Evolutionary conservation across 2,329 filamentous ascomycete species (phyloP), one percentile per base, ranked within the genome.

Genomic region (Colletotrichum lindemuthianum): DNA sequence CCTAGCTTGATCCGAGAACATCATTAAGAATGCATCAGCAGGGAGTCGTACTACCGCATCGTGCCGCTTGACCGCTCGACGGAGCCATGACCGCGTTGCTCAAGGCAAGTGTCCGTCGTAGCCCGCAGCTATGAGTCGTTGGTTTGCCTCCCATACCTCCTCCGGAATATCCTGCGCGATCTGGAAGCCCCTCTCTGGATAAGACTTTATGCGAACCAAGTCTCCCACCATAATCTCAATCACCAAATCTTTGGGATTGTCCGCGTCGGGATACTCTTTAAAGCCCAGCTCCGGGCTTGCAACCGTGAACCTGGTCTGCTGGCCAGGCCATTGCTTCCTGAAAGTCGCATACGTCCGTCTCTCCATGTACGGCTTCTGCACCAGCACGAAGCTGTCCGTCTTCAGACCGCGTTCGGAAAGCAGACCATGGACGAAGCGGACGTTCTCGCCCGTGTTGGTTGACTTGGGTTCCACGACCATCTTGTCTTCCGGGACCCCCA

Each of bases 291-390:
- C 71, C 24, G 80, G 80, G 32, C 77, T 80, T 10, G 80, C 79
- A 7, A 83, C 79, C 2, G 70, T 71, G 40, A 82, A 79, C 5
- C 67, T 64, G 1, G 74, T 72, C 34, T 39, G 59, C 15, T 68
- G 59, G 15, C 75, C 76, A 0, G 79, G 80, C 81, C 81, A 82
- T 71, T 82, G 81, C 72, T 77, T 80, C 63, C 72, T 73, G 63
- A 82, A 82, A 0, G 80, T 83, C 2, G 80, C 80, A 45, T 77
- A 82, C 5, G 80, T 81, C 6, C 81, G 70, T 39, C 80, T 71
- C 70, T 82, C 80, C 81, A 82, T 83, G 63, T 82, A 82, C 32
- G 80, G 80, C 70, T 82, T 83, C 69, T 83, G 81, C 8, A 82
- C 80, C 1, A 82, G 72, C 13, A 82, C 71, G 36, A 82, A 75